phyloP scores from a whole-genome alignment of 441 rosid species.

The Melastoma candidum region DNA sequence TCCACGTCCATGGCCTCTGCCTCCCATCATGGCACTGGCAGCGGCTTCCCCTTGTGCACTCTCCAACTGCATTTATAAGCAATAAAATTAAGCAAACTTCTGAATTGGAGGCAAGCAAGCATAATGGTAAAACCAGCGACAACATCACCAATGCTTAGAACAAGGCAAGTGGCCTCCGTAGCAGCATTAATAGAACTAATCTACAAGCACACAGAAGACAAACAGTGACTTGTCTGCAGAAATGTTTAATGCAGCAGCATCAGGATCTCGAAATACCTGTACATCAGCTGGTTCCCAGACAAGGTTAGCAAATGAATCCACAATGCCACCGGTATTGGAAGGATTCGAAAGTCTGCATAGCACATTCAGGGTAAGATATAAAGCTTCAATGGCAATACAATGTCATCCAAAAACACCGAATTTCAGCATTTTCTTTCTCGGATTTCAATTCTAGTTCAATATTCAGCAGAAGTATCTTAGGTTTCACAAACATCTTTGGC shows the following conservation, averaged over 20 bases:
- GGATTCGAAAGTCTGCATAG: constrained; percentile 84
- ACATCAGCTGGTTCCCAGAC: constrained; percentile 99
- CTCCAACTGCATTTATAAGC: constrained; percentile 56
- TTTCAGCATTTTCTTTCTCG: constrained; percentile 99
- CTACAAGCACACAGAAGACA: constrained; percentile 25
- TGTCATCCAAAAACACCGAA: constrained; percentile 35
- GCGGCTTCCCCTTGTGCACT: constrained; percentile 99
- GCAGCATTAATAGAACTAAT: constrained; percentile 98
- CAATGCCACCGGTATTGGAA: constrained; percentile 89
- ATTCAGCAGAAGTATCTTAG: constrained; percentile 76
- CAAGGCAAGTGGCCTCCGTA: constrained; percentile 95
- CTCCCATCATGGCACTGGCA: constrained; percentile 71
- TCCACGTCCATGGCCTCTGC: constrained; percentile 85
- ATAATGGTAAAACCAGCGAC: constrained; percentile 8
- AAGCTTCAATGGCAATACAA: background rate
- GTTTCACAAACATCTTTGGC: constrained; percentile 82
- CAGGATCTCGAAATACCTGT: constrained; percentile 37
- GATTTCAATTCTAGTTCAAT: constrained; percentile 95
- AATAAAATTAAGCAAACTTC: background rate
- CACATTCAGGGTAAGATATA: background rate
- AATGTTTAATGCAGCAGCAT: constrained; percentile 4
- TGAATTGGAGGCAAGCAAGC: background rate
- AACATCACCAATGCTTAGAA: constrained; percentile 93
- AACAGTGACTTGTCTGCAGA: background rate
- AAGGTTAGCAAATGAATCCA: constrained; percentile 87